These are phyloP conservation scores for Chenopodium quinoa DNA, from an alignment of 148 eudicot species.

Conservation along the genomic window DNA sequence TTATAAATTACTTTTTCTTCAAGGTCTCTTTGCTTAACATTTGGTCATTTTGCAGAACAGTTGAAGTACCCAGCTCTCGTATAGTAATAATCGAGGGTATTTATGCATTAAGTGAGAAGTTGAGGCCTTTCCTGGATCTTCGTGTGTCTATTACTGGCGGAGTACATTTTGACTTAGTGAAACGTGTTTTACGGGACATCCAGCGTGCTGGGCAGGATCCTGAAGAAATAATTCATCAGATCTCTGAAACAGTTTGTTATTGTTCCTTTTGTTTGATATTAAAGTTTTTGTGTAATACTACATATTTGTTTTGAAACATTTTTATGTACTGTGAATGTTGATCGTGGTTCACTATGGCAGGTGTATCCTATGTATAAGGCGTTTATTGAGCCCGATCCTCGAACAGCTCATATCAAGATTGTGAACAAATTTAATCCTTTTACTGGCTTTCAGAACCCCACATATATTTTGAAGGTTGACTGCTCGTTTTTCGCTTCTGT, in stretches of 20 bases:
- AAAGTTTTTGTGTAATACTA: slow-evolving; percentile 1
- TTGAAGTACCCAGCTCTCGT: slow-evolving; percentile 81
- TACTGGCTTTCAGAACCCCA: slow-evolving; percentile 91
- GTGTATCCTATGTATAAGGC: slow-evolving; percentile 99
- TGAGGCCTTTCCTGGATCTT: slow-evolving; percentile 86
- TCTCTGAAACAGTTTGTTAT: slow-evolving; percentile 76
- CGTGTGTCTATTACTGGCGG: slow-evolving; percentile 99
- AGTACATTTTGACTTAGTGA: slow-evolving; percentile 93
- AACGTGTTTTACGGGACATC: slow-evolving; percentile 91
- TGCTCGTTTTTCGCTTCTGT: background rate
- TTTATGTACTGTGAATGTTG: slow-evolving; percentile 12
- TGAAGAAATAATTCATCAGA: slow-evolving; percentile 96
- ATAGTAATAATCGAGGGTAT: slow-evolving; percentile 92
- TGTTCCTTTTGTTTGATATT: background rate
- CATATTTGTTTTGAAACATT: background rate
- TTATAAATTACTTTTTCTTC: background rate
- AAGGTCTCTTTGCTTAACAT: background rate
- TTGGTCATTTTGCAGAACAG: slow-evolving; percentile 54
- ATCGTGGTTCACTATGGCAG: slow-evolving; percentile 38
- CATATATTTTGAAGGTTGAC: slow-evolving; percentile 82
- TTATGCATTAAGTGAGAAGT: slow-evolving; percentile 88
- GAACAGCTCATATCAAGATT: slow-evolving; percentile 91
- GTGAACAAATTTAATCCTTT: slow-evolving; percentile 89
- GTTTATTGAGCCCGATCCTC: slow-evolving; percentile 91
- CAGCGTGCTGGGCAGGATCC: slow-evolving; percentile 99